A percentile compares a stretch with the other conserved stretches of the same genome.
Conservation (phyloP, 2,329 filamentous ascomycete species). For the Alternaria solani region DNA sequence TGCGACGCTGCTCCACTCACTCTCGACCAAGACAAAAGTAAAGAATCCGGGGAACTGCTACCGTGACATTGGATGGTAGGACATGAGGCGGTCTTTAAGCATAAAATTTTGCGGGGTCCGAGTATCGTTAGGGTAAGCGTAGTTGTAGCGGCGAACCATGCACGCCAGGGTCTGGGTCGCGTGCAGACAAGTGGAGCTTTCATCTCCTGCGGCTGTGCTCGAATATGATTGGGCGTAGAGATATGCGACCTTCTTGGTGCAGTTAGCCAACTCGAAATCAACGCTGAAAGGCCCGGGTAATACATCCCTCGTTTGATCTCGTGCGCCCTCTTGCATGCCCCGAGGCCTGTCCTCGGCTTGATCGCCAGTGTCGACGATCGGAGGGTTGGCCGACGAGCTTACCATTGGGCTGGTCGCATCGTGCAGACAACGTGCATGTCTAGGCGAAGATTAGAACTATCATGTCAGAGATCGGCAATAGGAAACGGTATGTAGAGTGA, state of each 20-base stretch:
- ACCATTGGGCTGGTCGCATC: not conserved
- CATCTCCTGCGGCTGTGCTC: slow-evolving; percentile 9
- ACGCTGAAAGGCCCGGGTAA: slow-evolving; percentile 1
- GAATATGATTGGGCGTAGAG: slow-evolving; percentile 20
- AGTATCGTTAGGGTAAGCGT: slow-evolving; percentile 18
- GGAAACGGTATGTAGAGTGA: not conserved
- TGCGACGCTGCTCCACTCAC: slow-evolving; percentile 10
- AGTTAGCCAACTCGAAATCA: slow-evolving; percentile 8
- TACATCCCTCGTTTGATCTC: slow-evolving; percentile 5
- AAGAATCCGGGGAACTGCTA: slow-evolving; percentile 26
- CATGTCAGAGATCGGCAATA: not conserved
- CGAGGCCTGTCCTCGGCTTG: slow-evolving; percentile 8
- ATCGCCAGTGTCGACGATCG: slow-evolving; percentile 8
- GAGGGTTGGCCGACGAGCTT: slow-evolving; percentile 3
- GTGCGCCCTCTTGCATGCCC: slow-evolving; percentile 7
- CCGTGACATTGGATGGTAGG: slow-evolving; percentile 24
- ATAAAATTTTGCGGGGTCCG: slow-evolving; percentile 36
- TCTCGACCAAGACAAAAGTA: slow-evolving; percentile 8
- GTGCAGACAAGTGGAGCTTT: slow-evolving; percentile 30
- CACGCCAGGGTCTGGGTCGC: slow-evolving; percentile 27
- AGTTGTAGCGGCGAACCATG: slow-evolving; percentile 16
- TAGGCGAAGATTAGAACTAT: not conserved
- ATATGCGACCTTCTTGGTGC: slow-evolving; percentile 22
- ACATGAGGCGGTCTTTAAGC: slow-evolving; percentile 28
- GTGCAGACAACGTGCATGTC: not conserved